Evolutionary conservation across 306 rosid genomes (phyloP), one percentile per base, ranked within the genome.

Genomic region (Prunus mume): DNA sequence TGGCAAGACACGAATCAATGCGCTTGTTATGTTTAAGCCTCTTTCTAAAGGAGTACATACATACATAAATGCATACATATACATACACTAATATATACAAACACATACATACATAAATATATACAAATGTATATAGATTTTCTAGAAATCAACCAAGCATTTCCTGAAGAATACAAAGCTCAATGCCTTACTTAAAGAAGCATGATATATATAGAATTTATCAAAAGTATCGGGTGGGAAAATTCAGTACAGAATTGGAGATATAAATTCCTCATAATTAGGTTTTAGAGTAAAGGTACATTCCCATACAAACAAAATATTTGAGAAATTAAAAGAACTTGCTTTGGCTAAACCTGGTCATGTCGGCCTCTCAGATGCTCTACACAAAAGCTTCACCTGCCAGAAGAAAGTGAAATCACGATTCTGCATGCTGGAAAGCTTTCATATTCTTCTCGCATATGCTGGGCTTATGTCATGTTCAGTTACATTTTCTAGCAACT

Each of bases 1-100:
- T 73, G 70, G 69, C 32, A 46, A 68, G 79, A 73, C 70, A 73
- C 60, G 72, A 47, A 65, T 46, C 54, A 38, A 67, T 30, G 47
- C 41, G 28, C 38, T 72, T 24, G n/a, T 52, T 73, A 60, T 47
- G 24, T 65, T 76, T 64, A 65, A 79, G 60, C 43, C 32, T 28
- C 60, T 43, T 11, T 27, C 18, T 22, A 20, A 58, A 57, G 14
- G 55, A 19, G 19, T 28, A 72, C 10, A 58, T 15, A 38, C 2
- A 58, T 25, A 19, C 34, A 58, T 27, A 27, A 25, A 62, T 5
- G 25, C 15, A 72, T 32, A 64, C 12, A 10, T 22, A 32, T 19
- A 64, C 28, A 24, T 25, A 58, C 38, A 41, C 18, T 41, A 24
- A 32, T 51, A 32, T 24, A 67, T 15, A 30, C 18, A 70, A 10